Evolutionary conservation across 2,329 filamentous ascomycete species (phyloP), one percentile per base, ranked within the genome.

Genomic region (Teratosphaeria epicoccoides): DNA sequence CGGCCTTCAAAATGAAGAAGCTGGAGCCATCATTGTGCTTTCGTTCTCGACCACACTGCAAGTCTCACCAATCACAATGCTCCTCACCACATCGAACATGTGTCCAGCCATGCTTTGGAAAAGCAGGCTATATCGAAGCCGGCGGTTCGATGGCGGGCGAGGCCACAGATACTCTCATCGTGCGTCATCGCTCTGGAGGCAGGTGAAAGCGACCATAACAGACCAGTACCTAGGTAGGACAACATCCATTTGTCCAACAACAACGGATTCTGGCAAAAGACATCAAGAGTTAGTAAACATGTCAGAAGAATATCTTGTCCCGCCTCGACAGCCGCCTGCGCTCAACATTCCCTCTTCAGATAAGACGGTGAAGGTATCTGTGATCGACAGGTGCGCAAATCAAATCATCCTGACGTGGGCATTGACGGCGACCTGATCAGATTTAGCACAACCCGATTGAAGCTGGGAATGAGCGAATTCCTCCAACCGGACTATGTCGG

Each of bases 401-500:
- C 33, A 47, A n/a, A 22, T 10, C 6, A 12, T 23, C 17, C 29
- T 17, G 6, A 6, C 6, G 9, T 37, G 2, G 29, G 24, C 1
- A 14, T 29, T 25, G 22, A 2, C 10, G n/a, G n/a, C n/a, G 24
- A 51, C 10, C 43, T 46, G 43, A 49, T 43, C 12, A 9, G 6
- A 37, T 10, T 4, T 48, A 69, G 66, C 55, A 68, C 66, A 17
- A 58, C 59, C n/a, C 61, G 61, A 22, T 59, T 69, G 44, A 57
- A 59, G 24, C 50, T 68, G 12, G 58, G 61, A 12, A 65, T 66
- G 45, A 49, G 47, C 2, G 26, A 61, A 3, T 66, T 71, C 55
- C 61, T 73, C 24, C 66, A 71, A 46, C 67, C 70, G 3, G 62
- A 66, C 45, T 72, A 73, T 47, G 61, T 61, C 49, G 71, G 69